Conservation (phyloP, 257 asterid genomes). For the Solanum medicagineum region DNA sequence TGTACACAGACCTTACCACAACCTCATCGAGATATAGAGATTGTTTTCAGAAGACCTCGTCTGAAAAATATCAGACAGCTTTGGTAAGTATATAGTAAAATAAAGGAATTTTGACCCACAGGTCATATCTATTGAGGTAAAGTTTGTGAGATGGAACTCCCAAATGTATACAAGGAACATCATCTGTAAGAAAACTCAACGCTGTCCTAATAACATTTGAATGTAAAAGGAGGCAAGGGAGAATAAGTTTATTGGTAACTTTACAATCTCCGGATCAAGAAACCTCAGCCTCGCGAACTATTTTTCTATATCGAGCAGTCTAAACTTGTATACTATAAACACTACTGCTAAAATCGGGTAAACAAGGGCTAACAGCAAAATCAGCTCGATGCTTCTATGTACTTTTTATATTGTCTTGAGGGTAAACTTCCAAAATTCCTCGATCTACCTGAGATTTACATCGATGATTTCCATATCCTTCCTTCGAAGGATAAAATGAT, state of each 20-base stretch:
- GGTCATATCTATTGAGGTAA: background rate
- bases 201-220: background rate
- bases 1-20: no score
- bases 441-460: slow-evolving; percentile 19
- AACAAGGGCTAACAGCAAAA: background rate
- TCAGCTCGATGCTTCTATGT: background rate
- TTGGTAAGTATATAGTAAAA: background rate
- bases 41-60: no score
- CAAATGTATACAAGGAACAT: background rate
- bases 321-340: slow-evolving; percentile 17
- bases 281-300: background rate
- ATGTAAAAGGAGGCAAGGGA: background rate
- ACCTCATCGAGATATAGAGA: no score
- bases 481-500: slow-evolving; percentile 91
- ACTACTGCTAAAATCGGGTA: slow-evolving; percentile 7
- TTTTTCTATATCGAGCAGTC: slow-evolving; percentile 1
- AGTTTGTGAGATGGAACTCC: background rate
- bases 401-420: background rate
- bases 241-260: background rate
- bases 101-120: background rate
- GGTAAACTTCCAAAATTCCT: background rate
- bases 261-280: slow-evolving; percentile 14
- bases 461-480: slow-evolving; percentile 83
- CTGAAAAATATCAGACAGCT: no score
- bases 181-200: background rate